Evolutionary conservation across 352 stramenopile genomes (phyloP).

Genomic region (Albugo candida): DNA sequence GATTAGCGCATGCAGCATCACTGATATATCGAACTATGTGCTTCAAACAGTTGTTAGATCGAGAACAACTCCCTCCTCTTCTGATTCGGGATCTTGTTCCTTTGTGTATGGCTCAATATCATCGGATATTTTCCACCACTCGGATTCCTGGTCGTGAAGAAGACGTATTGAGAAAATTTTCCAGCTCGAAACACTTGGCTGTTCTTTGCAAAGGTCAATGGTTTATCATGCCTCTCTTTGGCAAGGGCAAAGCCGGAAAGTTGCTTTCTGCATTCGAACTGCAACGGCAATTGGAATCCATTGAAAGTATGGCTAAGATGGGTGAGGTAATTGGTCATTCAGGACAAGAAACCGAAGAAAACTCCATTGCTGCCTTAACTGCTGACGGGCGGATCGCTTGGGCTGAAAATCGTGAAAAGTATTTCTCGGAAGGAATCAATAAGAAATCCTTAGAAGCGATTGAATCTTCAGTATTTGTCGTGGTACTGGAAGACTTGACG

Average conservation of each 20-base stretch:
- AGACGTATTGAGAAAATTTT: slow-evolving; percentile 60
- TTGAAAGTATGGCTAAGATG: slow-evolving; percentile 19
- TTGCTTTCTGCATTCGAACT: slow-evolving; percentile 60
- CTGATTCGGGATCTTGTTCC: slow-evolving; percentile 73
- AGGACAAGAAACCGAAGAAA: slow-evolving; percentile 17
- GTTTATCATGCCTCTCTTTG: slow-evolving; percentile 77
- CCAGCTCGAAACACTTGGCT: slow-evolving; percentile 73
- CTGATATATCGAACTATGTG: slow-evolving; percentile 64
- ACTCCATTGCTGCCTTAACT: slow-evolving; percentile 54
- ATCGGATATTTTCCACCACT: slow-evolving; percentile 79
- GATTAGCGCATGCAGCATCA: slow-evolving; percentile 34
- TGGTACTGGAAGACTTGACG: slow-evolving; percentile 46
- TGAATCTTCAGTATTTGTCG: slow-evolving; percentile 60
- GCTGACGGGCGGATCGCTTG: slow-evolving; percentile 67
- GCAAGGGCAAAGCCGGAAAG: slow-evolving; percentile 57
- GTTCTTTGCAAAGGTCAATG: slow-evolving; percentile 71
- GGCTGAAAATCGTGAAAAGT: slow-evolving; percentile 75
- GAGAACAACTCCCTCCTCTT: slow-evolving; percentile 59
- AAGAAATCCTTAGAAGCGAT: slow-evolving; percentile 62
- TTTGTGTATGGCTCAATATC: slow-evolving; percentile 82
- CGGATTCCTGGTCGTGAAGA: slow-evolving; percentile 72
- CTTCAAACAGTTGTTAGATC: slow-evolving; percentile 76
- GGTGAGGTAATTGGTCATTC: slow-evolving; percentile 1
- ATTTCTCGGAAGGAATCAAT: slow-evolving; percentile 76
- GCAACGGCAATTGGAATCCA: slow-evolving; percentile 59